phyloP scores from a whole-genome alignment of 768 basidiomycete genomes.

The Suillus ampliporus region DNA sequence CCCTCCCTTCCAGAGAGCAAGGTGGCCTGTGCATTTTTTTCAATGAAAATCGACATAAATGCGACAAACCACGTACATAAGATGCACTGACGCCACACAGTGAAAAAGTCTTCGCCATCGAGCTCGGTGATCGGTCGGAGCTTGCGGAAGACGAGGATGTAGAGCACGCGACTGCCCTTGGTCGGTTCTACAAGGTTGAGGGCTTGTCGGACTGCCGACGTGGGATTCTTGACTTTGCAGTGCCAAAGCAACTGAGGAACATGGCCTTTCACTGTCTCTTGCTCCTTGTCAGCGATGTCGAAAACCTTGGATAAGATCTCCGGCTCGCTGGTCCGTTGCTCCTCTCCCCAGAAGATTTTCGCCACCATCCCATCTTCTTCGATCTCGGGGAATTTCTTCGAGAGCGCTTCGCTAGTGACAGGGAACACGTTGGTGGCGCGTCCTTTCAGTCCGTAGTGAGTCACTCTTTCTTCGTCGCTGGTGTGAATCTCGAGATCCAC shows the following conservation, averaged over 20 bases:
- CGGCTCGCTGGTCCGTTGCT: background rate
- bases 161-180: background rate
- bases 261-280: too few relatives aligned
- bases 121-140: background rate
- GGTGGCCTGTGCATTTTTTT: background rate
- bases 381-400: background rate
- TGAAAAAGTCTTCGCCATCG: background rate
- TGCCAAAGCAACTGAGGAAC: background rate
- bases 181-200: background rate
- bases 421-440: conserved; percentile 7
- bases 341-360: background rate
- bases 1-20: background rate
- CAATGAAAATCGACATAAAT: background rate
- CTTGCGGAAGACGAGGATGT: background rate
- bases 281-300: background rate
- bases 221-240: background rate
- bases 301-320: background rate
- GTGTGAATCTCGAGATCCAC: background rate
- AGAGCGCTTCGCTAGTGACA: background rate
- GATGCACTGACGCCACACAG: too few relatives aligned
- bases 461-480: background rate
- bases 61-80: background rate
- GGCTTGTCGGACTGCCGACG: background rate
- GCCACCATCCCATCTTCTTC: background rate
- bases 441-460: background rate